Evolutionary conservation across 1,284 basidiomycete species (phyloP), one percentile per base, ranked within the genome.

Genomic region (Trichosporon sp.): DNA sequence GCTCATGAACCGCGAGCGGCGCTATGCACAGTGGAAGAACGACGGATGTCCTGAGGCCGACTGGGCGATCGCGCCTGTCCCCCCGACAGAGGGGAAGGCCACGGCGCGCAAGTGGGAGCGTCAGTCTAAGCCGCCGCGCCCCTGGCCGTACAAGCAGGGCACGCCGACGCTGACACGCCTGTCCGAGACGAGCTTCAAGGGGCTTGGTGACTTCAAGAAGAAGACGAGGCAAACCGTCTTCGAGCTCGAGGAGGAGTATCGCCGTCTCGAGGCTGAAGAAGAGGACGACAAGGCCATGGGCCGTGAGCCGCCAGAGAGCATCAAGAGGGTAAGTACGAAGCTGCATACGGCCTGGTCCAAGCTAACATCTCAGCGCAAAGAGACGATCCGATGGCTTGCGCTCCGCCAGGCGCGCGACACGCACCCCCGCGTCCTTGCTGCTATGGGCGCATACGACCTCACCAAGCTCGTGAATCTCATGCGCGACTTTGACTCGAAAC

Each of bases 21-120:
- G 80, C 34, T 81, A 81, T 65, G 79, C 80, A 2, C 71, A 75
- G 73, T 82, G 81, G 81, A 82, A 82, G 69, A 82, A 81, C 68
- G 79, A 80, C 15, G 74, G 72, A 1, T 81, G 81, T 68, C 78
- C 78, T 1, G 79, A 81, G 68, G 60, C 67, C 3, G 73, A 75
- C 18, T 82, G 80, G 71, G 77, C 79, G 58, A 70, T 79, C 21
- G 74, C 74, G 0, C 76, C 78, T 1, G 63, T 79, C 13, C 71
- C 74, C 25, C 29, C 69, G 0, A 53, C 63, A 0, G 64, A 66
- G 23, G 73, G 73, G 0, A 73, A 72, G 13, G 42, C 34, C 4
- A 64, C 69, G 3, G 71, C 71, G 7, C 34, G 65, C 7, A 70
- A 65, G 64, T 72, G 71, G 71, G 67, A 70, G 67, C 53, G 69